Percentiles rank a stretch among this genome's conserved stretches.
Conservation (phyloP, 805 yeast genomes). For the Sugiyamaella lignohabitans region DNA sequence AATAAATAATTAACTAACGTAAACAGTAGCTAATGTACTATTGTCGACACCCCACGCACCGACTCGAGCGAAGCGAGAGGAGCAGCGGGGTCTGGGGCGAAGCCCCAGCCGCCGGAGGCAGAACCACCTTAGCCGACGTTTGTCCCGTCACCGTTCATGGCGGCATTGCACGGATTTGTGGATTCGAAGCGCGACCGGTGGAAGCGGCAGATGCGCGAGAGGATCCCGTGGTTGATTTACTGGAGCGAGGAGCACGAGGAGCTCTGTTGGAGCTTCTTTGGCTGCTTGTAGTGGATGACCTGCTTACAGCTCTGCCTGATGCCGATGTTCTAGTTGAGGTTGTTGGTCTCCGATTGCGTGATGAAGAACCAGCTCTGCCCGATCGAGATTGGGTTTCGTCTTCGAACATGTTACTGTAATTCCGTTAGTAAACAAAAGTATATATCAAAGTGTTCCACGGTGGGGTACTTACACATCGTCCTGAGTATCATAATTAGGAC, state of each 20-base stretch:
- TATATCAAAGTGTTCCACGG: background rate
- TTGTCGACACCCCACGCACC: too few species aligned
- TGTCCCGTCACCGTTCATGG: background rate
- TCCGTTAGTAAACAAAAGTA: background rate
- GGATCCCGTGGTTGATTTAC: background rate
- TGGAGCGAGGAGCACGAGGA: too few species aligned
- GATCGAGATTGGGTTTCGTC: background rate
- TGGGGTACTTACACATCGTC: background rate
- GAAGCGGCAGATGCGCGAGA: background rate
- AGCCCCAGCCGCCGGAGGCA: constrained; percentile 1
- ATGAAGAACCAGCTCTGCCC: too few species aligned
- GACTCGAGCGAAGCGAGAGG: background rate
- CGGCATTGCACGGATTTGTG: background rate
- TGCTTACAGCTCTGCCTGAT: background rate
- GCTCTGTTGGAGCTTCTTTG: too few species aligned
- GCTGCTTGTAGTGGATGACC: too few species aligned
- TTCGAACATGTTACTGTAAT: background rate
- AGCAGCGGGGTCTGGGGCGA: background rate
- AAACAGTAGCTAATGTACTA: too few species aligned
- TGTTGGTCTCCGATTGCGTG: too few species aligned
- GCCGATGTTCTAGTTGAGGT: background rate
- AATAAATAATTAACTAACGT: too few species aligned
- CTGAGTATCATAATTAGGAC: background rate
- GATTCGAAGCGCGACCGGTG: background rate
- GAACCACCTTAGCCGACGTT: background rate